phyloP scores from a whole-genome alignment of 768 basidiomycete genomes.

The Russula compacta region DNA sequence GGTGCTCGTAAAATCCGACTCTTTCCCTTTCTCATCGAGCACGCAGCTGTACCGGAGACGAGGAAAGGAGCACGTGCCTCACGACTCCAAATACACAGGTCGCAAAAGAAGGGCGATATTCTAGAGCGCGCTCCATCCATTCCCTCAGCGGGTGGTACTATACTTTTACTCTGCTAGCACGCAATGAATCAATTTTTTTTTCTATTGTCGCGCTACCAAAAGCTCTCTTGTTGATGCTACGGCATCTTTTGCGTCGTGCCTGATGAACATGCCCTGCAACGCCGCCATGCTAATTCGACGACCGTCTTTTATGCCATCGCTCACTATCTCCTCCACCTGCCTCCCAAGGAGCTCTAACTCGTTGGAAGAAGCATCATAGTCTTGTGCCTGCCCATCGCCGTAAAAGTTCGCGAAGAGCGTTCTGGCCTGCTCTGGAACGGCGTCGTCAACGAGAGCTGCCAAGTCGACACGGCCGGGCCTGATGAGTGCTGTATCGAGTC shows the following conservation, averaged over 20 bases:
- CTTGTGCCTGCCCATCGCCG: conserved; percentile 31
- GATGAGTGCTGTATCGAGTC: conserved; percentile 88
- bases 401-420: conserved; percentile 83
- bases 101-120: conserved; percentile 76
- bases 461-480: conserved; percentile 94
- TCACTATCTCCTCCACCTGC: conserved; percentile 45
- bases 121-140: conserved; percentile 30
- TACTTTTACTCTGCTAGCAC: neutral
- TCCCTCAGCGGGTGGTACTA: neutral
- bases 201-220: conserved; percentile 20
- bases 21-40: conserved; percentile 2
- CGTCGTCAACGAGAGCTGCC: conserved; percentile 75
- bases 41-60: conserved; percentile 69
- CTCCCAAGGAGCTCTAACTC: conserved; percentile 40
- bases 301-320: conserved; percentile 41
- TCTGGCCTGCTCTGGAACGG: conserved; percentile 69
- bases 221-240: conserved; percentile 41
- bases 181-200: neutral
- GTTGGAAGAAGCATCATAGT: conserved; percentile 27
- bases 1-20: neutral
- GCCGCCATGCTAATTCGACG: conserved; percentile 87
- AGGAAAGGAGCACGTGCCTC: conserved; percentile 78
- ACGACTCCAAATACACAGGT: conserved; percentile 87
- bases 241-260: conserved; percentile 50
- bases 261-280: conserved; percentile 91